These are phyloP conservation scores for Pyrrhoderma noxium DNA, from an alignment of 1,284 basidiomycete species.

Conservation along the genomic window DNA sequence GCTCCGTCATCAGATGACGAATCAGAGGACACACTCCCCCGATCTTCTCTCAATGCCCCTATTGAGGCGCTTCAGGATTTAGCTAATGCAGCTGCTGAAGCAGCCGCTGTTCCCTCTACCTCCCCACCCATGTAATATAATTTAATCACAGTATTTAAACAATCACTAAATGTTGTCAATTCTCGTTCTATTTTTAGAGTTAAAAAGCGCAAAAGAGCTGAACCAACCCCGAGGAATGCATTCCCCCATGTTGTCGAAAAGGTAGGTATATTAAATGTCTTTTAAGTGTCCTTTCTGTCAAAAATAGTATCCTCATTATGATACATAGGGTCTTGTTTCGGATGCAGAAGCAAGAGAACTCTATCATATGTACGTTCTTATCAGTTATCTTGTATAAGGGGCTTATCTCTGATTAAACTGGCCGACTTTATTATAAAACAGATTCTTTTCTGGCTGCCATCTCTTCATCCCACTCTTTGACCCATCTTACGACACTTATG, in stretches of 20 bases:
- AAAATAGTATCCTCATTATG: too few relatives aligned
- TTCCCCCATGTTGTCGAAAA: constrained; percentile 82
- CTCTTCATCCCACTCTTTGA: constrained; percentile 93
- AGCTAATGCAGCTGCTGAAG: constrained; percentile 89
- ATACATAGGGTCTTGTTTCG: constrained; percentile 59
- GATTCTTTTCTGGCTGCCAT: constrained; percentile 93
- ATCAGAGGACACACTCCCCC: constrained; percentile 77
- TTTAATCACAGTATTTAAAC: constrained; percentile 9
- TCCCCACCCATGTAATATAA: constrained; percentile 39
- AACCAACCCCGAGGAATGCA: constrained; percentile 78
- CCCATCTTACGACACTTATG: constrained; percentile 84
- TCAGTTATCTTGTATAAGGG: constrained; percentile 5
- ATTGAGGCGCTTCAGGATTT: constrained; percentile 90
- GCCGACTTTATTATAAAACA: too few relatives aligned
- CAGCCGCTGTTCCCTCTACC: constrained; percentile 63
- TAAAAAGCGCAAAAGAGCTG: constrained; percentile 81
- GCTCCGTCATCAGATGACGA: constrained; percentile 82
- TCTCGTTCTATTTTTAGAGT: too few relatives aligned
- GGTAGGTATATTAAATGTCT: constrained; percentile 30
- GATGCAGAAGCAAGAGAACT: constrained; percentile 75
- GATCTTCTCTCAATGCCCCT: constrained; percentile 77
- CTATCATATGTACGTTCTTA: constrained; percentile 67
- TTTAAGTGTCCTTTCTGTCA: constrained; percentile 10
- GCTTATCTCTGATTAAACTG: neutral
- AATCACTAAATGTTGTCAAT: too few relatives aligned